Percentiles rank a stretch among this genome's conserved stretches.
Conservation (phyloP, 163 green algal genomes). For the Chloromonas sp. region DNA sequence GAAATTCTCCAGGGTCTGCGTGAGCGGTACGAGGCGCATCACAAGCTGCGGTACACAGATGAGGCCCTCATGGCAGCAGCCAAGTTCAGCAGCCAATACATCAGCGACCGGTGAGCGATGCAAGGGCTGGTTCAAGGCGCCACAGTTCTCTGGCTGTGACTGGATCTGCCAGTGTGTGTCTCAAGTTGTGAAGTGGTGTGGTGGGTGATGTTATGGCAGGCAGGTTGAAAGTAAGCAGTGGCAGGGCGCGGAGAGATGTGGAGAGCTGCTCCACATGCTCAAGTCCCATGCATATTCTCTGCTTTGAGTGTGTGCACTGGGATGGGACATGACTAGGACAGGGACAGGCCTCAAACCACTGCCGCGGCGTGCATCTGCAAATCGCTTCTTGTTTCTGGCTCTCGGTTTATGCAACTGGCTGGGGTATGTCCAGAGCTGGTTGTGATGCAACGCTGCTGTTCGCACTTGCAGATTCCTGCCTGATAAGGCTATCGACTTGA, state of each 20-base stretch:
- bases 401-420: background rate
- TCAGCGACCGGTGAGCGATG: slow-evolving; percentile 74
- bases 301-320: too few species aligned
- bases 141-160: background rate
- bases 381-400: background rate
- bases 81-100: slow-evolving; percentile 95
- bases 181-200: background rate
- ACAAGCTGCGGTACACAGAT: slow-evolving; percentile 94
- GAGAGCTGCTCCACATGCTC: too few species aligned
- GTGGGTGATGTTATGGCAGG: background rate
- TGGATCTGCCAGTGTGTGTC: background rate
- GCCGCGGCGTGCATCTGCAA: background rate
- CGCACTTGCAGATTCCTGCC: slow-evolving; percentile 72
- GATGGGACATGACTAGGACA: background rate
- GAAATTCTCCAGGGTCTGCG: slow-evolving; percentile 91
- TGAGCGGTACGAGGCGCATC: slow-evolving; percentile 87
- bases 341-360: background rate
- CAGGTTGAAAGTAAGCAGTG: background rate
- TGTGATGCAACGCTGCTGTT: too few species aligned
- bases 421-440: too few species aligned
- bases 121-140: background rate
- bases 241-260: background rate
- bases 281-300: too few species aligned
- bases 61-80: slow-evolving; percentile 88
- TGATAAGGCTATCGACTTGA: slow-evolving; percentile 99